Conservation (phyloP, 306 rosid species). For the Dryas drummondii region DNA sequence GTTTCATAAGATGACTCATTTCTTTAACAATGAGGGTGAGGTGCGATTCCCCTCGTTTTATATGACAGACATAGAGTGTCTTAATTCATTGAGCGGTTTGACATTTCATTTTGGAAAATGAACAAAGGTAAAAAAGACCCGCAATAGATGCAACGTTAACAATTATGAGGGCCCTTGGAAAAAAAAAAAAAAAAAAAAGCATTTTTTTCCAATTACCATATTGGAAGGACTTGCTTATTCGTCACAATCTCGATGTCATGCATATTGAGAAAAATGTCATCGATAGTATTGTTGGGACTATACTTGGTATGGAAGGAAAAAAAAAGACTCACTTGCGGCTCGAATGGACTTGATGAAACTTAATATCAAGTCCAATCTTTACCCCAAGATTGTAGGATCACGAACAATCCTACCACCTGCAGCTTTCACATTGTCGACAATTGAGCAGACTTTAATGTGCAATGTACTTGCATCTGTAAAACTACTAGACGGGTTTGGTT, state of each 20-base stretch:
- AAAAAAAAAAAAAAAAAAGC: neutral
- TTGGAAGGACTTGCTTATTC: neutral
- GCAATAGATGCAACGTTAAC: too few relatives aligned
- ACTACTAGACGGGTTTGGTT: neutral
- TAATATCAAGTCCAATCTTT: too few relatives aligned
- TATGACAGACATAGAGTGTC: neutral
- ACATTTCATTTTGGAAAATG: neutral
- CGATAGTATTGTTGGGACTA: too few relatives aligned
- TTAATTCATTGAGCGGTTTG: neutral
- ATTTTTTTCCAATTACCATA: neutral
- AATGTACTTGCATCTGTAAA: neutral
- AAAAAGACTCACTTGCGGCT: neutral
- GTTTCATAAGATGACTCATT: too few relatives aligned
- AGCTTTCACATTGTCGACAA: neutral
- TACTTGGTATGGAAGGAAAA: neutral
- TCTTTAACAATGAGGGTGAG: too few relatives aligned
- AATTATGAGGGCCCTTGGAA: neutral
- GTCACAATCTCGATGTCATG: too few relatives aligned
- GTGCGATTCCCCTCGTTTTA: too few relatives aligned
- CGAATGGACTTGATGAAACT: too few relatives aligned
- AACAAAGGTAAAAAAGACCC: too few relatives aligned
- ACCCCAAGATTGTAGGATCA: too few relatives aligned
- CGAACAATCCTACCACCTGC: too few relatives aligned
- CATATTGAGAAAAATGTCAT: too few relatives aligned
- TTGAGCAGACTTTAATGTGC: neutral